Evolutionary conservation across 495 filamentous ascomycete species (phyloP).

Genomic region (Neurospora sp.): DNA sequence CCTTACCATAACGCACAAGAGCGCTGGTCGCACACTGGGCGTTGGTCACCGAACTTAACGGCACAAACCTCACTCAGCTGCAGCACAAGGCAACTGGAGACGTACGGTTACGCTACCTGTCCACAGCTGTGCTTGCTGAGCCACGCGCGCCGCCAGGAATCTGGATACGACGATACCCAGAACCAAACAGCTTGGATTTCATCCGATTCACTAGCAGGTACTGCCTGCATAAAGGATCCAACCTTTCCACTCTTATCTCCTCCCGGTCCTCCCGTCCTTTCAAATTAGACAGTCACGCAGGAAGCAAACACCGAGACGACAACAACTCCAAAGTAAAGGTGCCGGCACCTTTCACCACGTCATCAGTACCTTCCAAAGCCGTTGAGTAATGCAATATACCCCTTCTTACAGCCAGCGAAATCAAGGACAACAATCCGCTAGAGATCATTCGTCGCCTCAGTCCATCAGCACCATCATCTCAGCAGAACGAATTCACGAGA

Average conservation of each 20-base stretch:
- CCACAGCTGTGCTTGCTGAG: background rate
- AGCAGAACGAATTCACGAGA: background rate
- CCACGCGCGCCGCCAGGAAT: background rate
- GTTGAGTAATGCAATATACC: background rate
- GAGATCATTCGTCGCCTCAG: background rate
- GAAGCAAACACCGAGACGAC: background rate
- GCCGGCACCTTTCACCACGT: background rate
- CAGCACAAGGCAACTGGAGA: background rate
- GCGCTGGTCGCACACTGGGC: background rate
- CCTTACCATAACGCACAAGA: background rate
- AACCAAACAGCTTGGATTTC: background rate
- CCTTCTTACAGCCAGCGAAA: background rate
- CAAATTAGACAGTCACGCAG: background rate
- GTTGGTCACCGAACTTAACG: background rate
- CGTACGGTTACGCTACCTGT: background rate
- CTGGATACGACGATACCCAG: background rate
- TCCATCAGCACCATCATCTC: background rate
- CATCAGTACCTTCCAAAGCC: background rate
- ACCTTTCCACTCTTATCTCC: background rate
- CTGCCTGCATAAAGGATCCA: background rate
- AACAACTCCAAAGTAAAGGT: background rate
- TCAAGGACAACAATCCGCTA: background rate
- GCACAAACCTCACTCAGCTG: background rate
- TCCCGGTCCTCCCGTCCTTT: background rate
- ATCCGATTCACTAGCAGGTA: background rate